Evolutionary conservation across 2,329 filamentous ascomycete genomes (phyloP).

Genomic region (Aureobasidium namibiae): DNA sequence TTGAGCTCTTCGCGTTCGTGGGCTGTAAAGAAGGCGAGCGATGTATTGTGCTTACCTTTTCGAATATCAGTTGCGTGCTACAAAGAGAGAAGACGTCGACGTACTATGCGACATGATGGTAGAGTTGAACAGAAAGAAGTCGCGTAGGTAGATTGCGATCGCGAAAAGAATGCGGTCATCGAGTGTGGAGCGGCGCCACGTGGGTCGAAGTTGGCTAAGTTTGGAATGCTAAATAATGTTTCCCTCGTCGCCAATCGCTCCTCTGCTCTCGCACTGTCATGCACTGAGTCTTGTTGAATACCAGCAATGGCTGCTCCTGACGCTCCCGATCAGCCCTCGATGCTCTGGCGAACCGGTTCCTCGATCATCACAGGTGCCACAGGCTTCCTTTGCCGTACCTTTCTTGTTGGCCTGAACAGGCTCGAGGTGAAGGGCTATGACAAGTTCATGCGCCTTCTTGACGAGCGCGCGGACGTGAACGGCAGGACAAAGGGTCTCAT

Average conservation of each 20-base stretch:
- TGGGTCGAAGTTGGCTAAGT: conserved; percentile 9
- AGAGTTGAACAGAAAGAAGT: neutral
- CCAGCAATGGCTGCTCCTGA: conserved; percentile 1
- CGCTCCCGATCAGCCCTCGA: conserved; percentile 44
- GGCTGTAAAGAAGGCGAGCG: conserved; percentile 85
- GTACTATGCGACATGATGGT: conserved; percentile 22
- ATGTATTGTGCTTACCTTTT: conserved; percentile 71
- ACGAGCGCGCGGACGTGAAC: conserved; percentile 59
- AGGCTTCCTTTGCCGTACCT: conserved; percentile 61
- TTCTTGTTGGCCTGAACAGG: conserved; percentile 65
- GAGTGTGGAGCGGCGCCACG: neutral
- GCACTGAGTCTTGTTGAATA: neutral
- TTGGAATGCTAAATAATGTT: conserved; percentile 9
- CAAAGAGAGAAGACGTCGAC: neutral
- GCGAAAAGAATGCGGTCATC: neutral
- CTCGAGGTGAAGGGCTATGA: conserved; percentile 72
- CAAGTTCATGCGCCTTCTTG: conserved; percentile 65
- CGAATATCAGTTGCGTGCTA: neutral
- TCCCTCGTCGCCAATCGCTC: neutral
- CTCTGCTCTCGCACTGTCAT: neutral
- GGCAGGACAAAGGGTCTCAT: conserved; percentile 68
- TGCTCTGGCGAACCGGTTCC: conserved; percentile 67
- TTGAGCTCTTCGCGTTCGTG: conserved; percentile 81
- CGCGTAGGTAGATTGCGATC: neutral
- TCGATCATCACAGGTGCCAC: conserved; percentile 65